Percentiles rank a stretch among this genome's conserved stretches.
phyloP scores from a whole-genome alignment of 2,329 filamentous ascomycete genomes.

The Colletotrichum destructivum region DNA sequence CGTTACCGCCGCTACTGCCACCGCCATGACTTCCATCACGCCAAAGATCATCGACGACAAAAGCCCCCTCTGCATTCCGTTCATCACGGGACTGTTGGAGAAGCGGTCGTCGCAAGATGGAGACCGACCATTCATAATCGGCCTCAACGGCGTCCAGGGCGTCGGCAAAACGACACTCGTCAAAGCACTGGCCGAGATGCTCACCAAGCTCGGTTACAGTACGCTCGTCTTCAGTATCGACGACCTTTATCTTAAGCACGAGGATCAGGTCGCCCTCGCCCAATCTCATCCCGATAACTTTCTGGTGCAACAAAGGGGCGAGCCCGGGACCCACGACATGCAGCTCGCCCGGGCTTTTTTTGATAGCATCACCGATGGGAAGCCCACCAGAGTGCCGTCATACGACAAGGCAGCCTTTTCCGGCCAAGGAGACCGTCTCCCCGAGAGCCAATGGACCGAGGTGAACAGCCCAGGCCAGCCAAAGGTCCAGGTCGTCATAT shows the following conservation, averaged over 20 bases:
- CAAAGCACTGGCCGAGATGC: conserved; percentile 72
- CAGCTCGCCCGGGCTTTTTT: conserved; percentile 76
- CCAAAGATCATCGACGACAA: conserved; percentile 79
- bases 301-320: conserved; percentile 85
- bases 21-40: conserved; percentile 1
- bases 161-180: conserved; percentile 94
- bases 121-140: conserved; percentile 82
- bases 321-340: conserved; percentile 88
- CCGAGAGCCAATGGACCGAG: conserved; percentile 72
- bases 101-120: conserved; percentile 57
- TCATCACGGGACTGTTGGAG: conserved; percentile 76
- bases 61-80: conserved; percentile 82
- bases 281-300: conserved; percentile 77
- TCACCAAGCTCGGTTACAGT: conserved; percentile 71
- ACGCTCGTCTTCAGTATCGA: conserved; percentile 87
- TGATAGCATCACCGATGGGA: conserved; percentile 65
- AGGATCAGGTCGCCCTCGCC: conserved; percentile 77
- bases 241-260: conserved; percentile 87
- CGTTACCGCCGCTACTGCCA: not conserved
- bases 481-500: conserved; percentile 77
- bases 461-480: conserved; percentile 67
- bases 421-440: conserved; percentile 83
- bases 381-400: conserved; percentile 73
- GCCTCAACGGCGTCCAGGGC: conserved; percentile 92
- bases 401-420: conserved; percentile 88